Evolutionary conservation across 106 monocot genomes (phyloP), one percentile per base, ranked within the genome.

Genomic region (Allium fistulosum): DNA sequence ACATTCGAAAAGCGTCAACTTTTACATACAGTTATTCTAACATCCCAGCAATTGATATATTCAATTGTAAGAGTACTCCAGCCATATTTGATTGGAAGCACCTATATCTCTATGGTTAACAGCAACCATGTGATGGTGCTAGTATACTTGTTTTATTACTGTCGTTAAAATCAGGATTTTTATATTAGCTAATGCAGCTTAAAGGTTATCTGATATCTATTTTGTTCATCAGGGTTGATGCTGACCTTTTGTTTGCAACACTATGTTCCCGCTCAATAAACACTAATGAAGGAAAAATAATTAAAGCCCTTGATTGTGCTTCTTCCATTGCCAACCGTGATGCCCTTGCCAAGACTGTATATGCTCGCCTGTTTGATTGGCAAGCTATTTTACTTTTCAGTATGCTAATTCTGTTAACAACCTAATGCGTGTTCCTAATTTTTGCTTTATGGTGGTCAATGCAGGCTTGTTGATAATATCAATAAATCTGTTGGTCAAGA

Each of bases 401-500:
- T 8, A 27, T 67, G 37, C 37, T 37, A 37, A 4, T 37, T 37
- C 37, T 37, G 4, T 37, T 5, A 37, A 37, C 37, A 37, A 37
- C 37, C 37, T 37, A 37, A 37, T 37, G 37, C 37, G 37, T 37
- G 37, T 37, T 17, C 59, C 48, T 46, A 69, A 26, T 63, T 59
- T 61, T 49, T 63, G 51, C 57, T 46, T 51, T 51, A 10, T 17
- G 47, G 7, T 70, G 15, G 7, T 70, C 59, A 46, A 71, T 67
- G 47, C 82, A 94, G 94, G 94, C 84, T 94, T 84, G 94, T 94
- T 74, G 87, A 94, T 51, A 90, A 87, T 75, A 81, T 94, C 74
- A 94, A 94, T 65, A 90, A 82, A 70, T 90, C 94, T 68, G 83
- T 94, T 74, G 94, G 94, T 48, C 94, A 94, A 66, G 94, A 94